phyloP scores from a whole-genome alignment of 257 asterid genomes.

The Fraxinus pennsylvanica region DNA sequence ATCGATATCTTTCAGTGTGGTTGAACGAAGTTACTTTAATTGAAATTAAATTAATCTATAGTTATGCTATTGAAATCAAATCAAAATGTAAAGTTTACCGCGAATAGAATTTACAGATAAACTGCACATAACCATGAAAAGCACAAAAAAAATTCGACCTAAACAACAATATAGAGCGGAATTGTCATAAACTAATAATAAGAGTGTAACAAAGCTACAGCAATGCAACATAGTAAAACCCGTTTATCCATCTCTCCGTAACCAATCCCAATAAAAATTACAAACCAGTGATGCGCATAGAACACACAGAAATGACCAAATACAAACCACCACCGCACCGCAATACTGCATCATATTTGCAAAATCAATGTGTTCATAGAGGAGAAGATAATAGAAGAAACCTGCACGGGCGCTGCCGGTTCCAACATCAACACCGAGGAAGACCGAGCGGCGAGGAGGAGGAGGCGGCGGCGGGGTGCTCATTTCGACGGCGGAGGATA shows the following conservation, averaged over 20 bases:
- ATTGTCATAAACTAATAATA: background rate
- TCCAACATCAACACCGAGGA: constrained; percentile 96
- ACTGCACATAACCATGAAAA: background rate
- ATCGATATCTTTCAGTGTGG: no score
- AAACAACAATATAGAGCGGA: background rate
- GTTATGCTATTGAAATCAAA: no score
- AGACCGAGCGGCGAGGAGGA: constrained; percentile 48
- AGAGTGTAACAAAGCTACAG: constrained; percentile 1
- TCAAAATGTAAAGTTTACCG: no score
- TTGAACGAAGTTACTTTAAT: no score
- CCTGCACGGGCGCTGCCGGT: constrained; percentile 99
- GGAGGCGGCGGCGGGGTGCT: constrained; percentile 46
- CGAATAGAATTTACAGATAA: background rate
- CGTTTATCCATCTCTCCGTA: background rate
- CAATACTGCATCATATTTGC: background rate
- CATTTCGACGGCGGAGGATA: constrained; percentile 59
- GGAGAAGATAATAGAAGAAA: constrained; percentile 25
- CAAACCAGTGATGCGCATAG: constrained; percentile 3
- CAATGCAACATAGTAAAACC: constrained; percentile 6
- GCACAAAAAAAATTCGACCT: background rate
- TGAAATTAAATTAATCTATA: no score
- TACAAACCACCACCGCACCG: background rate
- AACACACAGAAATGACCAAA: background rate
- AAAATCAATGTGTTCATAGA: background rate
- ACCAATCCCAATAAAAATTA: background rate